Conservation (phyloP, 2,329 filamentous ascomycete species). For the Lomentospora prolificans region DNA sequence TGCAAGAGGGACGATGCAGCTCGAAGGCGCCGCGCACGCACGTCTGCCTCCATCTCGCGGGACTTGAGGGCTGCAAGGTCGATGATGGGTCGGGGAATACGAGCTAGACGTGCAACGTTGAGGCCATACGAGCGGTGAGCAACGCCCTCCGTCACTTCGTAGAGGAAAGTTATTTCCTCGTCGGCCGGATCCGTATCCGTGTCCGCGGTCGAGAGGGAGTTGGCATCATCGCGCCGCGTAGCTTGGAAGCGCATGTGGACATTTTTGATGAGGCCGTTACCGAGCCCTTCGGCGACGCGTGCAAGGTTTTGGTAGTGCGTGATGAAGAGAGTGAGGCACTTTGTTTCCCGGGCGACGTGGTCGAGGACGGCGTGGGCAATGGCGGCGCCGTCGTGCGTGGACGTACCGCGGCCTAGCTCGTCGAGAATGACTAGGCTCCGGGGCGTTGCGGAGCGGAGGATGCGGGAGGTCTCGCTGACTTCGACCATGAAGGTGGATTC, state of each 20-base stretch:
- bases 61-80: constrained; percentile 75
- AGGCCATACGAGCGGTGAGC: constrained; percentile 90
- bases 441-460: constrained; percentile 79
- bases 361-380: constrained; percentile 89
- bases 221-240: too few relatives aligned
- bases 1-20: constrained; percentile 17
- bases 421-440: constrained; percentile 84
- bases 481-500: constrained; percentile 99
- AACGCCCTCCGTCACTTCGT: constrained; percentile 83
- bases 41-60: constrained; percentile 65
- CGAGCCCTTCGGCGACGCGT: constrained; percentile 58
- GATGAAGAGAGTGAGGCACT: constrained; percentile 84
- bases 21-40: constrained; percentile 50
- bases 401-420: constrained; percentile 87
- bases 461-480: constrained; percentile 81
- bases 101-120: constrained; percentile 82
- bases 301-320: constrained; percentile 91
- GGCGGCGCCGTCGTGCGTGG: constrained; percentile 90
- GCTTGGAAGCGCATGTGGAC: constrained; percentile 86
- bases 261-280: constrained; percentile 57
- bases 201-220: too few relatives aligned
- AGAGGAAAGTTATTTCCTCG: constrained; percentile 85
- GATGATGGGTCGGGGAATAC: constrained; percentile 66
- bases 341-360: constrained; percentile 64
- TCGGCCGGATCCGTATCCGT: constrained; percentile 37